Base-by-base conservation (phyloP, 129 eudicot species). In the Scalesia atractyloides region DNA sequence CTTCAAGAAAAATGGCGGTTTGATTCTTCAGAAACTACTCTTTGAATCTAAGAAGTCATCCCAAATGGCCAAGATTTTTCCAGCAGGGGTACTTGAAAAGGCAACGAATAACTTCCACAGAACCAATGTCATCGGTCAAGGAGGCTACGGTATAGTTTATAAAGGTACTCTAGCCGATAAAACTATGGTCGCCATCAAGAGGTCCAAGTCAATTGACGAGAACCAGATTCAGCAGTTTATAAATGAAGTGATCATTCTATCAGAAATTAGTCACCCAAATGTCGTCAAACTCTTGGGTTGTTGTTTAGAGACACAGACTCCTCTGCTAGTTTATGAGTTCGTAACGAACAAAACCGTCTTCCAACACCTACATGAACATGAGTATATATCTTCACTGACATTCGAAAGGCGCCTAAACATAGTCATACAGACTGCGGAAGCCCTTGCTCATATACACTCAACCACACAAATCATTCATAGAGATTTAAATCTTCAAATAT, bases 21-120 rank as follows among this genome's bases (percentile, higher is more conserved):
- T 71, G 22, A 78, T 78, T 30, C 47, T 78, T 44, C 68, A 52
- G 73, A 78, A 64, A 19, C 72, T 78, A 16, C 82, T 78, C 24
- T 64, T 71, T 9, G 77, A 70, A 51, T 70, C 49, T 10, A 52
- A 43, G 43, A 37, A 37, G 9, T 39, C 57, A 2, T 12, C 47
- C 47, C 66, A 76, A 34, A 67, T 56, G 41, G 73, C 52, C 33
- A 66, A 66, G 72, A 51, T 75, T 9, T 75, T 52, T 56, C 10
- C 72, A 9, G 66, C 69, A 75, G 17, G 19, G 12, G 73, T 33
- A 49, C 73, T 68, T 30, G 73, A 68, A 68, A 50, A 49, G 30
- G 62, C 73, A 50, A 68, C 62, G 16, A 51, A 68, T 24, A 68
- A 50, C 62, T 68, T 68, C 46, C 73, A 68, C 15, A 68, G 50